Conservation (phyloP, 2,329 filamentous ascomycete species). For the Graphilbum ipis-grandicollis region DNA sequence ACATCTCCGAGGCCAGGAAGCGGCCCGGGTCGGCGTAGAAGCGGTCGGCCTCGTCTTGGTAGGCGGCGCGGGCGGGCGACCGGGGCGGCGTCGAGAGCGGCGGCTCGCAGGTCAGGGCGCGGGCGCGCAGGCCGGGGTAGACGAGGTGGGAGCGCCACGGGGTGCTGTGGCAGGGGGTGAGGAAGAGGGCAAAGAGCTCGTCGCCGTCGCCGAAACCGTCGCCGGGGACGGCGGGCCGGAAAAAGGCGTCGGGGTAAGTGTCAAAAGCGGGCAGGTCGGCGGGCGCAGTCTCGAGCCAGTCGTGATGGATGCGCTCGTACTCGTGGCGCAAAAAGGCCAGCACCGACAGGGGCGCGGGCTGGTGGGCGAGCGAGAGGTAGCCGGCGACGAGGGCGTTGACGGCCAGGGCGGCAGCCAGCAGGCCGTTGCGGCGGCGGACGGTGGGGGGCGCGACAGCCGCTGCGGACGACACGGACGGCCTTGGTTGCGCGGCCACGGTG, state of each 20-base stretch:
- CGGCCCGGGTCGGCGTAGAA: slow-evolving; percentile 44
- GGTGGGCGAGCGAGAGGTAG: slow-evolving; percentile 66
- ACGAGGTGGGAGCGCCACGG: slow-evolving; percentile 85
- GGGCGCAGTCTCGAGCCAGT: slow-evolving; percentile 15
- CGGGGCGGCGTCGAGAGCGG: slow-evolving; percentile 50
- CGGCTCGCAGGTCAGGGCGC: slow-evolving; percentile 81
- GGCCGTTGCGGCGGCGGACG: slow-evolving; percentile 29
- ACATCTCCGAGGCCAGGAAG: slow-evolving; percentile 42
- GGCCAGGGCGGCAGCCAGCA: slow-evolving; percentile 40
- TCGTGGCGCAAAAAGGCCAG: slow-evolving; percentile 58
- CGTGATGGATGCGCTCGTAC: slow-evolving; percentile 42
- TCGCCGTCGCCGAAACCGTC: slow-evolving; percentile 11
- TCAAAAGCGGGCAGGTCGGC: slow-evolving; percentile 16
- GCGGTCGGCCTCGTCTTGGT: slow-evolving; percentile 77
- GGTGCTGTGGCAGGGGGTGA: slow-evolving; percentile 92
- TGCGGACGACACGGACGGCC: slow-evolving; percentile 1
- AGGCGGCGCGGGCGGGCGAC: slow-evolving; percentile 42
- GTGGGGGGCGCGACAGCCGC: slow-evolving; percentile 9
- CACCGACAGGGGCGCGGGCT: slow-evolving; percentile 61
- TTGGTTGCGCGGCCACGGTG: slow-evolving; percentile 15
- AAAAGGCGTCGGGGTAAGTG: slow-evolving; percentile 11
- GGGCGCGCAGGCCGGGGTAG: slow-evolving; percentile 55
- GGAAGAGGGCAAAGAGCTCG: slow-evolving; percentile 55
- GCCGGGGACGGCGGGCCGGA: slow-evolving; percentile 6
- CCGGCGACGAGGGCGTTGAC: slow-evolving; percentile 54